A percentile compares a stretch with the other conserved stretches of the same genome.
phyloP scores from a whole-genome alignment of 345 rosid species.

The Gossypium arboreum region DNA sequence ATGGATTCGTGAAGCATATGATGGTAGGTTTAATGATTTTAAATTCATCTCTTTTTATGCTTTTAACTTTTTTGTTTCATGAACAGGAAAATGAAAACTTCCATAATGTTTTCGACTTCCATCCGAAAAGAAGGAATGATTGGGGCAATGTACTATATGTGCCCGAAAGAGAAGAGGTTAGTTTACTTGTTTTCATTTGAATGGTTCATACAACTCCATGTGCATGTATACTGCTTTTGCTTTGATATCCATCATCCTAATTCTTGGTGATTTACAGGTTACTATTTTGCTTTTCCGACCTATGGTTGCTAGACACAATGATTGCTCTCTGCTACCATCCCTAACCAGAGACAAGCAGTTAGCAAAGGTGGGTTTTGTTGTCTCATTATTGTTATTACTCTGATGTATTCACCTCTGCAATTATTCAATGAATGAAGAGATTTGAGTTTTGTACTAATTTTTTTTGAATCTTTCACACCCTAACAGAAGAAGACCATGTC shows the following conservation, averaged over 20 bases:
- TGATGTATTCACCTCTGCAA: not conserved
- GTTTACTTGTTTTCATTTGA: not conserved
- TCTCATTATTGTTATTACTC: not conserved
- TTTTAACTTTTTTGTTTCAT: not conserved
- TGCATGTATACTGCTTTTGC: not conserved
- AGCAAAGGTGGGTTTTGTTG: not conserved
- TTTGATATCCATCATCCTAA: not conserved
- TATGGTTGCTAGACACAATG: not conserved
- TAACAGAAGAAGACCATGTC: slow-evolving; percentile 5
- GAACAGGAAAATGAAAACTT: slow-evolving; percentile 16
- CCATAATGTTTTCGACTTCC: slow-evolving; percentile 2
- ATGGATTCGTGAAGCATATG: slow-evolving; percentile 15
- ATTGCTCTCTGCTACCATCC: slow-evolving; percentile 9
- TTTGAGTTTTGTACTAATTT: not conserved
- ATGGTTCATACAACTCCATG: not conserved
- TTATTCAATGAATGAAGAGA: too few relatives aligned
- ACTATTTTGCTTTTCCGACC: not conserved
- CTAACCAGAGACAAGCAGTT: not conserved
- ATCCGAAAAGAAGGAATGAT: not conserved
- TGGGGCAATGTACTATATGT: not conserved
- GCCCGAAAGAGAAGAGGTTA: slow-evolving; percentile 10
- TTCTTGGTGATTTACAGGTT: not conserved
- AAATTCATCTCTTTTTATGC: not conserved
- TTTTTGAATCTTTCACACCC: not conserved
- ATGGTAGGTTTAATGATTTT: slow-evolving; percentile 6